Evolutionary conservation across 495 filamentous ascomycete genomes (phyloP).

Genomic region (Penicillium cataractarum): DNA sequence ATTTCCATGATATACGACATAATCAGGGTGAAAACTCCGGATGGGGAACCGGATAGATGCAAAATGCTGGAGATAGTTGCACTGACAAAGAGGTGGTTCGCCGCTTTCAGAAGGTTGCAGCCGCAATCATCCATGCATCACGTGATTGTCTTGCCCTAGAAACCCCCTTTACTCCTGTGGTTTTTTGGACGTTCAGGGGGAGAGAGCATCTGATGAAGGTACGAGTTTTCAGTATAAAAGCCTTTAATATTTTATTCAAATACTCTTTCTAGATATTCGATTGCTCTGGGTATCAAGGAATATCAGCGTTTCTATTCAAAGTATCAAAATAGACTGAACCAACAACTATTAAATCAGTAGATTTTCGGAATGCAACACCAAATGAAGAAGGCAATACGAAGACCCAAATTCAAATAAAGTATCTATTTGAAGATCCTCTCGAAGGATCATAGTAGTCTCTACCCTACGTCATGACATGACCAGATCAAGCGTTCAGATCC

Average conservation of each 20-base stretch:
- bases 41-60: background rate
- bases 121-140: conserved; percentile 16
- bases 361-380: conserved; percentile 13
- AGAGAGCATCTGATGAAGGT: background rate
- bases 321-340: background rate
- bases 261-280: background rate
- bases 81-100: conserved; percentile 13
- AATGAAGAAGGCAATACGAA: background rate
- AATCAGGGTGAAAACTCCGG: background rate
- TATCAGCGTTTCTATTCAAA: too few relatives aligned
- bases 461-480: conserved; percentile 33
- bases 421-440: conserved; percentile 10
- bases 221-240: background rate
- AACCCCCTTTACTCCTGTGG: background rate
- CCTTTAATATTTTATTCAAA: too few relatives aligned
- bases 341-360: background rate
- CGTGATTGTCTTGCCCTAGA: conserved; percentile 25
- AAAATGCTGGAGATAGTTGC: conserved; percentile 13
- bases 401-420: background rate
- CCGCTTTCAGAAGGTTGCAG: conserved; percentile 36
- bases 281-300: too few relatives aligned
- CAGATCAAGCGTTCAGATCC: background rate
- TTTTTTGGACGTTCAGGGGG: background rate
- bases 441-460: conserved; percentile 13
- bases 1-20: background rate